These are phyloP conservation scores for Neurospora sp. DNA, from an alignment of 2,329 filamentous ascomycete species.

Conservation along the genomic window DNA sequence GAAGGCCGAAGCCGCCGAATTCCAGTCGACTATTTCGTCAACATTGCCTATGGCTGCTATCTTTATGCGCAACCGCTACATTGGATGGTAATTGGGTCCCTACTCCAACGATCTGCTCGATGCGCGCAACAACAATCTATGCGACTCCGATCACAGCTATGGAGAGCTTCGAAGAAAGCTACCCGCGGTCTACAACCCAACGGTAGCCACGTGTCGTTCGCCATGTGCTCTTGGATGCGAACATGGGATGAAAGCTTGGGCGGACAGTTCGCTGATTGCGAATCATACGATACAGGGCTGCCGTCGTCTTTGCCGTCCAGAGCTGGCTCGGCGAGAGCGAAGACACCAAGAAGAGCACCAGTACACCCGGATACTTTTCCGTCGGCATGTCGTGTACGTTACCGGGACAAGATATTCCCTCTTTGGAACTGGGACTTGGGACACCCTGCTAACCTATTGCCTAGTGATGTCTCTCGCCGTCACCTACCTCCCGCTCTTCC, in stretches of 20 bases:
- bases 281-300: slow-evolving; percentile 40
- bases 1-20: slow-evolving; percentile 55
- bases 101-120: neutral
- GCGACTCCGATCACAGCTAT: neutral
- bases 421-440: neutral
- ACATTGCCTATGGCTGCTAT: slow-evolving; percentile 94
- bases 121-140: neutral
- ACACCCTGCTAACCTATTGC: slow-evolving; percentile 1
- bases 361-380: slow-evolving; percentile 24
- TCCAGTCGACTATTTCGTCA: slow-evolving; percentile 60
- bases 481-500: slow-evolving; percentile 28
- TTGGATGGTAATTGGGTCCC: slow-evolving; percentile 45
- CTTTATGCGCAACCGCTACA: slow-evolving; percentile 81
- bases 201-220: neutral
- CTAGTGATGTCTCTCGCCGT: slow-evolving; percentile 27
- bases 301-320: slow-evolving; percentile 65
- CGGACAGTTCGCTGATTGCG: neutral
- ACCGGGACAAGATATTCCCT: neutral
- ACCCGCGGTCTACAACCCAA: neutral
- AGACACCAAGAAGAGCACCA: slow-evolving; percentile 26
- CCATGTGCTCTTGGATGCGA: neutral
- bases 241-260: neutral
- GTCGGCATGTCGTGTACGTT: slow-evolving; percentile 27
- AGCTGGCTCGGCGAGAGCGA: slow-evolving; percentile 49
- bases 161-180: neutral